A percentile compares a stretch with the other conserved stretches of the same genome.
Conservation (phyloP, 73 alveolate genomes). For the Tetrahymena thermophila region DNA sequence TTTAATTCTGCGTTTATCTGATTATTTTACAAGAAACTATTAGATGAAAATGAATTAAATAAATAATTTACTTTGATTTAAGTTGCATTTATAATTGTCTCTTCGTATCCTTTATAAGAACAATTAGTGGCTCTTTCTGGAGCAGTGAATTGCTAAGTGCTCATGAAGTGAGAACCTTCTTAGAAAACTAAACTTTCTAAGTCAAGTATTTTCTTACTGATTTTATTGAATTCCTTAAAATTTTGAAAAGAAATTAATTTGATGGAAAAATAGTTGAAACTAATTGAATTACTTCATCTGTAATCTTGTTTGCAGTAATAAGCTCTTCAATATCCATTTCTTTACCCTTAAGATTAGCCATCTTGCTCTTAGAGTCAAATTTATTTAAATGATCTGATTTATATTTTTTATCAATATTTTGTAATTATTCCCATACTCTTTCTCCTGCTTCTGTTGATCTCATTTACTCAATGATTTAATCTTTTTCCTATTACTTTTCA, state of each 20-base stretch:
- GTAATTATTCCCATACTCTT: conserved; percentile 20
- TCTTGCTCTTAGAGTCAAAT: conserved; percentile 1
- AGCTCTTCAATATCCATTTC: conserved; percentile 31
- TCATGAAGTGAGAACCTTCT: conserved; percentile 73
- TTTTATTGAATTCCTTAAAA: not conserved
- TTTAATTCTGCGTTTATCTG: conserved; percentile 44
- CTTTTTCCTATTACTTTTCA: conserved; percentile 45
- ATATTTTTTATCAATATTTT: not conserved
- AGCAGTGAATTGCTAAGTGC: conserved; percentile 68
- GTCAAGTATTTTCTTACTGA: conserved; percentile 62
- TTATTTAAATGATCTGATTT: not conserved
- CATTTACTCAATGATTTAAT: conserved; percentile 27
- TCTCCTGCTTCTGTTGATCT: conserved; percentile 50
- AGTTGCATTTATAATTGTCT: conserved; percentile 83
- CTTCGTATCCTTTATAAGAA: conserved; percentile 90
- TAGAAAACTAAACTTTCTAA: conserved; percentile 61
- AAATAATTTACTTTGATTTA: conserved; percentile 44
- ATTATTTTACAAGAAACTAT: not conserved
- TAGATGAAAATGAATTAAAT: not conserved
- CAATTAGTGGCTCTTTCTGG: conserved; percentile 74
- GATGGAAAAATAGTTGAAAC: not conserved
- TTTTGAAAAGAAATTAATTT: not conserved
- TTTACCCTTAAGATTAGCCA: conserved; percentile 11
- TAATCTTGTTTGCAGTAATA: conserved; percentile 28
- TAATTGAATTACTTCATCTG: conserved; percentile 27